Percentiles rank a stretch among this genome's conserved stretches.
Evolutionary conservation across 179 eudicot genomes (phyloP).

Genomic region (Corrigiola litoralis): DNA sequence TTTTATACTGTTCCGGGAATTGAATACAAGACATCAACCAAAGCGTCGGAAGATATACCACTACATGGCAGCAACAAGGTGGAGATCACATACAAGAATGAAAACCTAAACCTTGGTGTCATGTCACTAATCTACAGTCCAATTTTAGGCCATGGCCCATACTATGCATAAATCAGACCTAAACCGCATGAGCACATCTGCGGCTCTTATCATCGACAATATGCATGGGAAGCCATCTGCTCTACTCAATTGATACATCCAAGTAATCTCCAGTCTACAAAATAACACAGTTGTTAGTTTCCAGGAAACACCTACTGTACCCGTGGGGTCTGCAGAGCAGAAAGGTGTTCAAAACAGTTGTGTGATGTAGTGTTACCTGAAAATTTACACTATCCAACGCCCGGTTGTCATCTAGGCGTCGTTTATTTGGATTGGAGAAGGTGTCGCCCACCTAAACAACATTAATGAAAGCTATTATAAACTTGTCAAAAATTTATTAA

Average conservation of each 20-base stretch:
- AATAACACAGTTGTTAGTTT: background rate
- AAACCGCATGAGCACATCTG: background rate
- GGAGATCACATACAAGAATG: conserved; percentile 12
- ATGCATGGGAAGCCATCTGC: background rate
- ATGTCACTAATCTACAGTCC: conserved; percentile 3
- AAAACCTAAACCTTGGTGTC: background rate
- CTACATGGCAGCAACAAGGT: background rate
- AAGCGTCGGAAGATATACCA: background rate
- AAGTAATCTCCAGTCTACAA: conserved; percentile 87
- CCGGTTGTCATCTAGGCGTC: conserved; percentile 37
- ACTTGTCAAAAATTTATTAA: background rate
- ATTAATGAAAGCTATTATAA: conserved; percentile 1
- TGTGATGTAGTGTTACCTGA: conserved; percentile 24
- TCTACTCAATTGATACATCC: conserved; percentile 71
- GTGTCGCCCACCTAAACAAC: conserved; percentile 39
- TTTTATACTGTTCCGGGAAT: conserved; percentile 1
- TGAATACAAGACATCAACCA: background rate
- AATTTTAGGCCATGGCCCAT: background rate
- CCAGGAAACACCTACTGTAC: background rate
- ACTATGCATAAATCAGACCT: background rate
- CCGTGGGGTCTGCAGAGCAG: background rate
- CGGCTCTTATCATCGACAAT: background rate
- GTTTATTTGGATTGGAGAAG: conserved; percentile 34
- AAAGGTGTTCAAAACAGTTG: too few relatives aligned
- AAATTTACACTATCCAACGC: conserved; percentile 38